Evolutionary conservation across 805 yeast species (phyloP).

Genomic region (Starmerella vitae): DNA sequence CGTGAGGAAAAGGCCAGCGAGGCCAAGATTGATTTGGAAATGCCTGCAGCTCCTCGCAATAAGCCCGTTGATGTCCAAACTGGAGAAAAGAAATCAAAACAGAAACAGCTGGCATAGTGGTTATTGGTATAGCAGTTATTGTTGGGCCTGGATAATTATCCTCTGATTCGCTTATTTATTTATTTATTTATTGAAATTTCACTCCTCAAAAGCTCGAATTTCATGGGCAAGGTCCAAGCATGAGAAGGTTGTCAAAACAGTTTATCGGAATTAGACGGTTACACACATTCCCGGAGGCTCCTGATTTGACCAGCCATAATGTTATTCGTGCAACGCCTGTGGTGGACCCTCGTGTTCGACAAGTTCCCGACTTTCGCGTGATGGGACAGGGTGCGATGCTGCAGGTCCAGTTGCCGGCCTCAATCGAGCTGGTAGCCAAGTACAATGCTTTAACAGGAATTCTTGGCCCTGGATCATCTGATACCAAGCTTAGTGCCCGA

Average conservation of each 20-base stretch:
- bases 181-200: too few relatives aligned
- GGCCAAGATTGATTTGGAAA: too few relatives aligned
- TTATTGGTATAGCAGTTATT: too few relatives aligned
- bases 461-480: slow-evolving; percentile 11
- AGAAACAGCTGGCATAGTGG: too few relatives aligned
- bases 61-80: too few relatives aligned
- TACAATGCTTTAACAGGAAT: slow-evolving; percentile 19
- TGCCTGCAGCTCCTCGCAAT: too few relatives aligned
- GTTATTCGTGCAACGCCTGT: slow-evolving; percentile 16
- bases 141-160: too few relatives aligned
- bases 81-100: too few relatives aligned
- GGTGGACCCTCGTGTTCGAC: slow-evolving; percentile 18
- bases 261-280: slow-evolving; percentile 12
- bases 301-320: slow-evolving; percentile 16
- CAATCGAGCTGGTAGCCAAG: slow-evolving; percentile 15
- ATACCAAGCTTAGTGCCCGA: slow-evolving; percentile 13
- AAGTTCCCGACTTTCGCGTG: slow-evolving; percentile 13
- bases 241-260: too few relatives aligned
- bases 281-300: slow-evolving; percentile 18
- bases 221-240: too few relatives aligned
- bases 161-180: too few relatives aligned
- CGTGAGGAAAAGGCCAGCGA: slow-evolving; percentile 26
- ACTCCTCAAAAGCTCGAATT: too few relatives aligned
- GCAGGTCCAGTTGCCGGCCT: slow-evolving; percentile 60
- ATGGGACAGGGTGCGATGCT: slow-evolving; percentile 78